A percentile compares a stretch with the other conserved stretches of the same genome.
Evolutionary conservation across 2,329 filamentous ascomycete species (phyloP).

Genomic region (Dothidotthia symphoricarpi): DNA sequence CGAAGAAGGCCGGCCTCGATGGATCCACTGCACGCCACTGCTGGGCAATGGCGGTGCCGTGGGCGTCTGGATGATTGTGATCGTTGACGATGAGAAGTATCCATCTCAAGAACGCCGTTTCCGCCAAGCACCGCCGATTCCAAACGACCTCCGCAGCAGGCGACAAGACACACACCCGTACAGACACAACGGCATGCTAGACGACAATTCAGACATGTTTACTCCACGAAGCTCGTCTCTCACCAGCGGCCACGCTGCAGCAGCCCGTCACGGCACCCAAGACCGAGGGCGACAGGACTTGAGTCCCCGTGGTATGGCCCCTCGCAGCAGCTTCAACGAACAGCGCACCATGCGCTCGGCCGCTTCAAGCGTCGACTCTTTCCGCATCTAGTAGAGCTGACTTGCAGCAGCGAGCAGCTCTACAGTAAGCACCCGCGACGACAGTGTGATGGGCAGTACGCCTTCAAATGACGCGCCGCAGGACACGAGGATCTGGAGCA

Average conservation of each 20-base stretch:
- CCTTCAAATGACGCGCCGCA: no score
- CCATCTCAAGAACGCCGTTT: slow-evolving; percentile 23
- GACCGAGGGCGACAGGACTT: slow-evolving; percentile 10
- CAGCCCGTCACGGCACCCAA: slow-evolving; percentile 5
- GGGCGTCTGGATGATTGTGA: slow-evolving; percentile 75
- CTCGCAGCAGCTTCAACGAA: slow-evolving; percentile 5
- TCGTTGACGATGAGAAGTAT: slow-evolving; percentile 59
- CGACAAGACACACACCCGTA: slow-evolving; percentile 2
- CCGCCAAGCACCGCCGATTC: slow-evolving; percentile 33
- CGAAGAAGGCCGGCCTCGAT: slow-evolving; percentile 62
- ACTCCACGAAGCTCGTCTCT: slow-evolving; percentile 1
- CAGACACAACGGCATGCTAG: slow-evolving; percentile 3
- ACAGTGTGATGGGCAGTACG: no score
- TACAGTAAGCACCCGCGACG: no score
- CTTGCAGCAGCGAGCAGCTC: background rate
- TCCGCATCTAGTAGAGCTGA: slow-evolving; percentile 12
- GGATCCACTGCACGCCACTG: slow-evolving; percentile 76
- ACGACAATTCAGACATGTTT: slow-evolving; percentile 4
- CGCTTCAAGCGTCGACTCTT: slow-evolving; percentile 15
- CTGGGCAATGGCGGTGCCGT: slow-evolving; percentile 65
- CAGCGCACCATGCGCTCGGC: slow-evolving; percentile 13
- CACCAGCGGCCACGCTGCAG: background rate
- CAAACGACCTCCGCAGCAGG: slow-evolving; percentile 23
- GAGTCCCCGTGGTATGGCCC: slow-evolving; percentile 4
- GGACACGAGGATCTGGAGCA: no score